phyloP scores from a whole-genome alignment of 257 asterid species.

The Craterostigma plantagineum region DNA sequence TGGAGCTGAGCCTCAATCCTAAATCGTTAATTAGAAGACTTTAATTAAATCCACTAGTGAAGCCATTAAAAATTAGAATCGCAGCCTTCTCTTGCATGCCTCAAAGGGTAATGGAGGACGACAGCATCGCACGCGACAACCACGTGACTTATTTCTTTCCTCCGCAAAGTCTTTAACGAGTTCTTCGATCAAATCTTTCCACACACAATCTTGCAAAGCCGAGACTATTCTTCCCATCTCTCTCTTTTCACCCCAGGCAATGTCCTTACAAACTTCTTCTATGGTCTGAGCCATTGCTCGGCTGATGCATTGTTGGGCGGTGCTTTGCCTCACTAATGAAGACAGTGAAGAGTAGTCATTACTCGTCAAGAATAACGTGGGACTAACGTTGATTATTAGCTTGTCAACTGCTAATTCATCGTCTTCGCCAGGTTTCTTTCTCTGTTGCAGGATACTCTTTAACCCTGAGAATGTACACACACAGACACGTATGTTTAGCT shows the following conservation, averaged over 20 bases:
- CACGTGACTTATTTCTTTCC: too few species aligned
- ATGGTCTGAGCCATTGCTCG: constrained; percentile 49
- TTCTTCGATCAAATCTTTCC: constrained; percentile 58
- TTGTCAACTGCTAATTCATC: too few species aligned
- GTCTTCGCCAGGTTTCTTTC: too few species aligned
- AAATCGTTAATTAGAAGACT: too few species aligned
- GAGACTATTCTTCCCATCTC: constrained; percentile 47
- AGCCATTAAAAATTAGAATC: constrained; percentile 10
- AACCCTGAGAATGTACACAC: too few species aligned
- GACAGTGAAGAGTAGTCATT: background rate
- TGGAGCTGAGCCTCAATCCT: too few species aligned
- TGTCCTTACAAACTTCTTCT: constrained; percentile 60
- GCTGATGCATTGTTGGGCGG: constrained; percentile 20
- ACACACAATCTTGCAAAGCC: constrained; percentile 44
- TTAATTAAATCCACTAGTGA: too few species aligned
- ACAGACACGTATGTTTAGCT: too few species aligned
- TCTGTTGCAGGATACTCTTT: too few species aligned
- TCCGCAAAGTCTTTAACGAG: constrained; percentile 28
- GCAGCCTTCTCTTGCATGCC: constrained; percentile 55
- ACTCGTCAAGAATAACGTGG: too few species aligned
- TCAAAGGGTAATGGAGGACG: constrained; percentile 21
- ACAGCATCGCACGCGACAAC: background rate
- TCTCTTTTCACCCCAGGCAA: constrained; percentile 60
- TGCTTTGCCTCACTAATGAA: too few species aligned
- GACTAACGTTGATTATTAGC: too few species aligned